Evolutionary conservation across 768 basidiomycete species (phyloP).

Genomic region (Krasilnikovozyma curviuscula): DNA sequence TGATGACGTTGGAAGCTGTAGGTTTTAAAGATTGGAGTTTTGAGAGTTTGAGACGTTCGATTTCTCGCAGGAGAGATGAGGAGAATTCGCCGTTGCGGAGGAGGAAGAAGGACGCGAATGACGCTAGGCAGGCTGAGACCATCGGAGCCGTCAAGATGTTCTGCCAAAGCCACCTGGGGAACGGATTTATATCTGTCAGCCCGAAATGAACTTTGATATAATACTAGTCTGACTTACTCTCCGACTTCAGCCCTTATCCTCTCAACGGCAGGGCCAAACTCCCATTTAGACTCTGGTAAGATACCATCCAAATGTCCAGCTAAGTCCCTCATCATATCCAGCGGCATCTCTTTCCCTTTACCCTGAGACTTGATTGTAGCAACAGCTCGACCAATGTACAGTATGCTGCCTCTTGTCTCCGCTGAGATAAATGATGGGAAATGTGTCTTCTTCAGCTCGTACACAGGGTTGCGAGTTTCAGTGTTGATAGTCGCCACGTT

Average conservation of each 20-base stretch:
- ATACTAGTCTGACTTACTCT: conserved; percentile 31
- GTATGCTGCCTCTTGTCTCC: conserved; percentile 58
- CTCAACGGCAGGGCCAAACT: conserved; percentile 52
- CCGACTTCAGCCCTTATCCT: conserved; percentile 62
- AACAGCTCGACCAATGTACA: conserved; percentile 70
- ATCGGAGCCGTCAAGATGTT: conserved; percentile 48
- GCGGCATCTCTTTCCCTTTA: conserved; percentile 59
- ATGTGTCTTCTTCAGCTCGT: conserved; percentile 41
- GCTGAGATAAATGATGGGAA: conserved; percentile 56
- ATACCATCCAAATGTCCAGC: conserved; percentile 44
- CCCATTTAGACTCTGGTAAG: conserved; percentile 53
- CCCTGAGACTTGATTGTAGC: conserved; percentile 61
- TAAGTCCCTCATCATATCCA: conserved; percentile 32
- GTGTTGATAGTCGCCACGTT: conserved; percentile 22
- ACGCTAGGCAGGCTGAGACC: background rate
- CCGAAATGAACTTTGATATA: too few relatives aligned
- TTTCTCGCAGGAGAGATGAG: conserved; percentile 62
- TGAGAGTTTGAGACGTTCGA: conserved; percentile 62
- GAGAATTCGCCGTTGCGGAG: conserved; percentile 74
- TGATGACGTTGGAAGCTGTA: conserved; percentile 54
- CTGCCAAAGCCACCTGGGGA: conserved; percentile 54
- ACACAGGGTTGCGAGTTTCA: too few relatives aligned
- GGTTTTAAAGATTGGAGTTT: too few relatives aligned
- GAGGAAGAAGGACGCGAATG: conserved; percentile 38
- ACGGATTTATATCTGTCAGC: too few relatives aligned